Conservation (phyloP, 306 rosid genomes). For the Delonix regia region DNA sequence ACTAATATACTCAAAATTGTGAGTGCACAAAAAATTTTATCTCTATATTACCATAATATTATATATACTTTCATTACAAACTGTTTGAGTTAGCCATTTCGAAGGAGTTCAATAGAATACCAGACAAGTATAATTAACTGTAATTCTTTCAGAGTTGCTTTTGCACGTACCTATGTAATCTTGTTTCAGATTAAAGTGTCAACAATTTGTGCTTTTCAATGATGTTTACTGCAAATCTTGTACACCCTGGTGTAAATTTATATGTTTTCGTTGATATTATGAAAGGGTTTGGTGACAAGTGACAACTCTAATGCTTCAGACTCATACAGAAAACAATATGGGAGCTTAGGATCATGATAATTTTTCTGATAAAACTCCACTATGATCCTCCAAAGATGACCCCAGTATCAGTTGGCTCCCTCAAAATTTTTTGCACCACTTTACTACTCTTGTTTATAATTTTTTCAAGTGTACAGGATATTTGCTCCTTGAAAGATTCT, state of each 20-base stretch:
- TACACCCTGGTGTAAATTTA: neutral
- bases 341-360: neutral
- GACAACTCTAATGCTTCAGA: neutral
- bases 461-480: neutral
- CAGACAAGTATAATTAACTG: constrained; percentile 20
- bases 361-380: neutral
- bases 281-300: neutral
- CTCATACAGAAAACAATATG: neutral
- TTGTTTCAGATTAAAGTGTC: constrained; percentile 30
- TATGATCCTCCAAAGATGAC: no score
- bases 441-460: neutral
- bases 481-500: neutral
- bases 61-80: constrained; percentile 19
- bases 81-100: constrained; percentile 19
- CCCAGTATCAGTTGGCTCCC: neutral
- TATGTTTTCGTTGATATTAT: neutral
- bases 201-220: constrained; percentile 7
- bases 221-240: constrained; percentile 9
- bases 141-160: constrained; percentile 31
- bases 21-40: no score
- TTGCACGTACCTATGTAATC: constrained; percentile 25
- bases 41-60: neutral
- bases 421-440: neutral
- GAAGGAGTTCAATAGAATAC: constrained; percentile 22
- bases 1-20: no score